Base-by-base conservation (phyloP, 441 rosid species). In the Geranium incanum region DNA sequence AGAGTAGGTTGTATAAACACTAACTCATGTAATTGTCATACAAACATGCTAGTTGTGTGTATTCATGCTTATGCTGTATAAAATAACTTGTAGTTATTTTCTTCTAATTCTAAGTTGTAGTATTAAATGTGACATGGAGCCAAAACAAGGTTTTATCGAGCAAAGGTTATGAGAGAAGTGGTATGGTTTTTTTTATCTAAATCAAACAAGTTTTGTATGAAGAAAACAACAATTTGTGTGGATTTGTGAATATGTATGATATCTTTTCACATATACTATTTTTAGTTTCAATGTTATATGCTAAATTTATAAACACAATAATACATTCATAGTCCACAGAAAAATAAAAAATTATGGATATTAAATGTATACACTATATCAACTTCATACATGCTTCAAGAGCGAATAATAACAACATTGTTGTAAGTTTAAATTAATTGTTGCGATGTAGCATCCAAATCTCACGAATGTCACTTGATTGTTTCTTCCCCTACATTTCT, bases 401-500 rank as follows among this genome's bases (percentile, higher is more conserved):
- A 43, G 50, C 50, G 7, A 43, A 7, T 43, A 43, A 43, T 43
- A 11, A 43, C 1, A 11, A 43, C 1, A 8, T 6, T 6, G 11
- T 43, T 11, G 50, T 7, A 43, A 43, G 50, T 43, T 43, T 11
- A 43, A 13, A 43, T 43, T 43, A 43, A 43, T 43, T 43, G 7
- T 43, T 43, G 50, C 9, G 50, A 6, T 57, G 63, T 4, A 57
- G 63, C 63, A 16, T 57, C 63, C 63, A 57, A 57, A 33, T n/a
- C 45, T 6, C 45, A 3, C 0, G 48, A 2, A 15, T 66, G 16
- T 38, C 41, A 16, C 7, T 57, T 57, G 6, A 18, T 16, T 21
- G 23, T 7, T 16, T 16, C 23, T 16, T 16, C 21, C 72, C 87
- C 28, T 67, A 43, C 77, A 2, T 73, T 74, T 16, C 69, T 75